A percentile compares a stretch with the other conserved stretches of the same genome.
Evolutionary conservation across 495 filamentous ascomycete species (phyloP).

Genomic region (Trichoderma asperelloides): DNA sequence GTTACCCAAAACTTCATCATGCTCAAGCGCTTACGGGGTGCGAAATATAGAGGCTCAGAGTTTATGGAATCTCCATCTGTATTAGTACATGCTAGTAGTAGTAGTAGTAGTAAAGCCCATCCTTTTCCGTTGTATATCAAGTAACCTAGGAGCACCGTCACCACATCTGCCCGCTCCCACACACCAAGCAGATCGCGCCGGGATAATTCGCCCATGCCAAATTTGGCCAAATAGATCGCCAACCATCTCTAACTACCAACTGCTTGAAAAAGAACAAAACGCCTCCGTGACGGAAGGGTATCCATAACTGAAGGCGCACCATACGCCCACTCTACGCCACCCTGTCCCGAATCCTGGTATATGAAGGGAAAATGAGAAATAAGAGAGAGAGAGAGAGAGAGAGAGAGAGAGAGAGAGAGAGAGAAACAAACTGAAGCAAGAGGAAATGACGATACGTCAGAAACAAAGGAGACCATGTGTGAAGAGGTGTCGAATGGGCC

Average conservation of each 20-base stretch:
- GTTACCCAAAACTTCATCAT: not conserved
- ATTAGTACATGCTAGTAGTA: not conserved
- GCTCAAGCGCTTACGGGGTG: conserved; percentile 6
- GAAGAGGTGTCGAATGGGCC: not conserved
- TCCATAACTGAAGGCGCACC: not conserved
- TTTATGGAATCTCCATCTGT: not conserved
- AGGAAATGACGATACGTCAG: not conserved
- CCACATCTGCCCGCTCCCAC: not conserved
- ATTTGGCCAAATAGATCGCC: not conserved
- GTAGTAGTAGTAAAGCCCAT: not conserved
- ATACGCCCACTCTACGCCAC: not conserved
- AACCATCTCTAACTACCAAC: not conserved
- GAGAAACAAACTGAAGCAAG: not conserved
- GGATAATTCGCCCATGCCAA: not conserved
- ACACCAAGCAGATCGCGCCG: not conserved
- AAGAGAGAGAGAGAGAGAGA: not conserved
- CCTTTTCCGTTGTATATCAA: not conserved
- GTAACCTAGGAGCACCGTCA: not conserved
- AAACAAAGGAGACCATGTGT: not conserved
- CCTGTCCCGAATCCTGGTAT: conserved; percentile 7
- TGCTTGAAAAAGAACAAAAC: not conserved
- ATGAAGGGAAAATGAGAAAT: not conserved
- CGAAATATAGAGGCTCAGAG: not conserved
- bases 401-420: not conserved
- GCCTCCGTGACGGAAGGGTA: conserved; percentile 6